phyloP scores from a whole-genome alignment of 352 stramenopile genomes.

The Phytophthora palmivora region DNA sequence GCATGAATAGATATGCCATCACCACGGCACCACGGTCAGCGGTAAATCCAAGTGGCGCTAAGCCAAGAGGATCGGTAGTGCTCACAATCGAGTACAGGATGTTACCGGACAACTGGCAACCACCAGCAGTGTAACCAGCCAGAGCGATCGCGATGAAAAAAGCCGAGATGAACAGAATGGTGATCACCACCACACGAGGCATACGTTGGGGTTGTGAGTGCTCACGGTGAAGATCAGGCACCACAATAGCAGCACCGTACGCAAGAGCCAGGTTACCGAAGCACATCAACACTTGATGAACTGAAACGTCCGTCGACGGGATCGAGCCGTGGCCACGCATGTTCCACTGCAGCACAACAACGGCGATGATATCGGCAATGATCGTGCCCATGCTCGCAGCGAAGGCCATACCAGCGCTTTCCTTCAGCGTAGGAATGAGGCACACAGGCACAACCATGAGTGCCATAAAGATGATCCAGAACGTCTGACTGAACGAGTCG shows the following conservation, averaged over 20 bases:
- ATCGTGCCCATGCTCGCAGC: conserved; percentile 55
- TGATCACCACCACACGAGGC: conserved; percentile 60
- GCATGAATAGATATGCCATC: conserved; percentile 67
- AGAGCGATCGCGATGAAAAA: conserved; percentile 55
- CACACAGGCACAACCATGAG: conserved; percentile 49
- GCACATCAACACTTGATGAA: conserved; percentile 52
- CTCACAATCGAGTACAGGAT: conserved; percentile 62
- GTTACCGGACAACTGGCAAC: conserved; percentile 65
- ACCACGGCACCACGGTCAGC: conserved; percentile 50
- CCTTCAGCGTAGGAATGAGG: conserved; percentile 59
- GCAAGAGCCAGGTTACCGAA: conserved; percentile 62
- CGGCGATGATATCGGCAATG: conserved; percentile 53
- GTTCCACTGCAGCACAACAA: conserved; percentile 48
- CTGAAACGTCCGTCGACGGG: conserved; percentile 42
- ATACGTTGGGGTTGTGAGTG: conserved; percentile 60
- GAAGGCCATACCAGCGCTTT: conserved; percentile 51
- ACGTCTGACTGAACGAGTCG: conserved; percentile 41
- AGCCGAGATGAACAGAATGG: conserved; percentile 52
- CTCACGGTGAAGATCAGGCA: conserved; percentile 58
- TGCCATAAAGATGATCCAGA: conserved; percentile 66
- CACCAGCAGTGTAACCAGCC: conserved; percentile 49
- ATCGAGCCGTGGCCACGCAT: conserved; percentile 52
- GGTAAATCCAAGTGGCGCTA: conserved; percentile 56
- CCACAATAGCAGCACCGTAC: conserved; percentile 61
- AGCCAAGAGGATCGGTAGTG: conserved; percentile 26